Base-by-base conservation (phyloP, 75 land plant species). In the Cupressus sempervirens region DNA sequence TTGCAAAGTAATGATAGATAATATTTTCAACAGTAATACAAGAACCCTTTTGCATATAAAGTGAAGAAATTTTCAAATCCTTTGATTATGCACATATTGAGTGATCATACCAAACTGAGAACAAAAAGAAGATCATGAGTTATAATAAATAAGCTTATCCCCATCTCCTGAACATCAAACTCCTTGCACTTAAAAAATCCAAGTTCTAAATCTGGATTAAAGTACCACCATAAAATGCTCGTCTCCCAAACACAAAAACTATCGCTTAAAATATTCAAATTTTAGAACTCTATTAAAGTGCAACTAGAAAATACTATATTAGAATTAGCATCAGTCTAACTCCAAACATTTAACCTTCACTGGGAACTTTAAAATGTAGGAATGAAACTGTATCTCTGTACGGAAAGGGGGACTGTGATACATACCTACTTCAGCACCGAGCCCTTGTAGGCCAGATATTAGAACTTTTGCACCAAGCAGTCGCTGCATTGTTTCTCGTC, bases 401-500 rank as follows among this genome's bases (percentile, higher is more conserved):
- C 79, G 34, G 41, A 15, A 76, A 18, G 80, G 7, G n/a, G 23
- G 67, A 62, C 67, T 29, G 23, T 62, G 5, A 62, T 62, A 62
- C 67, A 62, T 86, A 86, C 88, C 90, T 7, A 89, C 85, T 82
- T 91, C 90, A 16, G 80, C 90, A 2, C 92, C 92, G 46, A 89
- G 86, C n/a, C 91, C 92, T 73, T 89, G 86, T 30, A 91, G 83
- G 5, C 92, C 92, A 29, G 88, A 91, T 29, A 91, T 83, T 15
- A 91, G 91, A 13, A 91, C 88, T 40, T 87, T 82, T 12, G 92
- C 86, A 58, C 87, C 88, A 56, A 77, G 80, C 30, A 91, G 54
- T 40, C 90, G 82, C 10, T 90, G 86, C 92, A 88, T 91, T 20
- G 92, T 87, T 83, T 91, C 92, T 46, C 92, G 80, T 5, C 92